Evolutionary conservation across 2,329 filamentous ascomycete genomes (phyloP), one percentile per base, ranked within the genome.

Genomic region (Cryoendolithus antarcticus): DNA sequence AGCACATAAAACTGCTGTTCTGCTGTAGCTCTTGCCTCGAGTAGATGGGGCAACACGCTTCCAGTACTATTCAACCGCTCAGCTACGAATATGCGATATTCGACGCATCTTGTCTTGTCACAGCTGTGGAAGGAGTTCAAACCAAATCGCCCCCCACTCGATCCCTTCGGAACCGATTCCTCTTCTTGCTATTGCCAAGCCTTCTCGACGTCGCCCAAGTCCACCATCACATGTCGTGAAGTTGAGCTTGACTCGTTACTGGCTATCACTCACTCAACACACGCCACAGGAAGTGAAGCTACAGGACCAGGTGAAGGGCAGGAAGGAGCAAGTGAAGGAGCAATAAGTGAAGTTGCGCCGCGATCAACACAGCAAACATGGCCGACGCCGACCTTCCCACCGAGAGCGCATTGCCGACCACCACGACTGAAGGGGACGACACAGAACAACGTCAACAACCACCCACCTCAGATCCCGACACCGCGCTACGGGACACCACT

Each of bases 391-490:
- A 30, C 29, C 31, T 30, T 10, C 11, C 32, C 41, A 34, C 37
- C 30, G 31, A 37, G 13, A 39, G 38, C 38, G 27, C 35, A 40
- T 32, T 40, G 38, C 38, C 34, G 27, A 27, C 12, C 15, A 34
- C 38, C 34, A 63, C 65, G 44, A 57, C 59, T 43, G 64, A 67
- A 44, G 60, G 66, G 48, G 48, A 51, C 21, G 30, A 35, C 35
- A 40, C 27, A 30, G 38, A 31, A 24, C 41, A 42, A 13, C 35
- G 39, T 30, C 44, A 32, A 47, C 50, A 38, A 37, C 41, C 34
- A 48, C 51, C 45, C 48, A 42, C 34, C 48, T 66, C 31, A 32
- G 13, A 15, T 15, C 11, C 31, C 31, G 13, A 32, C 31, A 32
- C 15, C 31, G 31, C 11, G 31, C 31, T 11, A 15, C 31, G 31